Conservation (phyloP, 768 basidiomycete genomes). For the Lyophyllum atratum region DNA sequence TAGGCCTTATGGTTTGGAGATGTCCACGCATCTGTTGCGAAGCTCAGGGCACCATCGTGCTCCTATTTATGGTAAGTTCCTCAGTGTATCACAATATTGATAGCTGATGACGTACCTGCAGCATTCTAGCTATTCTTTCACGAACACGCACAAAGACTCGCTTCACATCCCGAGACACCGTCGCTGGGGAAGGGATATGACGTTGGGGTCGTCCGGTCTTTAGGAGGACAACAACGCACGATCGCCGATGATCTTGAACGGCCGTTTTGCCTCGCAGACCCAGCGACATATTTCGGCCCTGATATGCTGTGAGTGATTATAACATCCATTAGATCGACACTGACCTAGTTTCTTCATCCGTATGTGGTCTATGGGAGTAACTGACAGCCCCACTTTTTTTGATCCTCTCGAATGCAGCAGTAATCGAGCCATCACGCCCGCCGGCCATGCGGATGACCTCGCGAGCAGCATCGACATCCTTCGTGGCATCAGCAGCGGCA, state of each 20-base stretch:
- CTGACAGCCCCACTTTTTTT: constrained; percentile 25
- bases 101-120: constrained; percentile 20
- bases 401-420: constrained; percentile 23
- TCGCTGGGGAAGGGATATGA: constrained; percentile 30
- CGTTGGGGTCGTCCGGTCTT: constrained; percentile 22
- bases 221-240: no score
- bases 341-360: constrained; percentile 20
- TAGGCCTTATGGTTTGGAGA: no score
- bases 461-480: no score
- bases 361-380: constrained; percentile 26
- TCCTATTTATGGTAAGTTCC: no score
- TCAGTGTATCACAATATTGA: no score
- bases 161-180: constrained; percentile 29
- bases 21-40: no score
- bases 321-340: background rate
- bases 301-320: background rate
- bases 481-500: background rate
- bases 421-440: constrained; percentile 21
- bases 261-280: constrained; percentile 1
- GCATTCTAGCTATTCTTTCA: constrained; percentile 25
- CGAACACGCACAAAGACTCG: constrained; percentile 23
- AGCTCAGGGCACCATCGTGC: no score
- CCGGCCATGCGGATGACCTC: background rate
- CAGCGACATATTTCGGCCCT: constrained; percentile 30
- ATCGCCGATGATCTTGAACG: no score